Evolutionary conservation across 805 yeast species (phyloP).

Genomic region (Pichia heedii): DNA sequence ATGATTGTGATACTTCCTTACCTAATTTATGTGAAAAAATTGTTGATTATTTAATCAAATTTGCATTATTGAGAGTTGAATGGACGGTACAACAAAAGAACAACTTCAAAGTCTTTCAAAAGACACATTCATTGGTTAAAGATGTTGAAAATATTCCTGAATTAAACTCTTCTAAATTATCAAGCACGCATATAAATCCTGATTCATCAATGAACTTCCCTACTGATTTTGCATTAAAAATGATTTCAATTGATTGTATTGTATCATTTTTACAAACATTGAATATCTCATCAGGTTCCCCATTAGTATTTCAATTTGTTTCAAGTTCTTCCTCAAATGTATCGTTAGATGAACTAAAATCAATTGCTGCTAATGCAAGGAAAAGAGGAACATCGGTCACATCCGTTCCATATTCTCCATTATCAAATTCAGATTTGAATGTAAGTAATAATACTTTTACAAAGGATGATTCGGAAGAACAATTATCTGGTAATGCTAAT

Average conservation of each 20-base stretch:
- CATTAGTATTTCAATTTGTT: slow-evolving; percentile 7
- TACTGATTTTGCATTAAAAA: slow-evolving; percentile 73
- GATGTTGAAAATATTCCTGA: slow-evolving; percentile 46
- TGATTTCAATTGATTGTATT: slow-evolving; percentile 69
- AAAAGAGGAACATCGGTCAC: slow-evolving; percentile 18
- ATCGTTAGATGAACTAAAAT: slow-evolving; percentile 6
- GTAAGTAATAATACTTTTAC: slow-evolving; percentile 1
- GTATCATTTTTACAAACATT: slow-evolving; percentile 78
- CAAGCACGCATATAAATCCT: slow-evolving; percentile 45
- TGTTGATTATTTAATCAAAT: slow-evolving; percentile 66
- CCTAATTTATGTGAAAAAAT: slow-evolving; percentile 81
- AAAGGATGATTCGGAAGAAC: slow-evolving; percentile 20
- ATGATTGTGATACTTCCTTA: slow-evolving; percentile 80
- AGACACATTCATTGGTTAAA: slow-evolving; percentile 46
- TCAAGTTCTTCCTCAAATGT: neutral
- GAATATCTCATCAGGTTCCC: slow-evolving; percentile 76
- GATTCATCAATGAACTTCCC: slow-evolving; percentile 52
- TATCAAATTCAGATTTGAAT: slow-evolving; percentile 17
- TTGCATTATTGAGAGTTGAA: slow-evolving; percentile 62
- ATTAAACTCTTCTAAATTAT: slow-evolving; percentile 58
- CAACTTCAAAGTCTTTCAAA: slow-evolving; percentile 38
- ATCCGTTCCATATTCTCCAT: slow-evolving; percentile 17
- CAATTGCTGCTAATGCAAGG: slow-evolving; percentile 1
- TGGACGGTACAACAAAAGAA: slow-evolving; percentile 60
- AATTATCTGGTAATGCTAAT: slow-evolving; percentile 64